Conservation (phyloP, 192 early-diverging fungal species). For the Spizellomyces sp. region DNA sequence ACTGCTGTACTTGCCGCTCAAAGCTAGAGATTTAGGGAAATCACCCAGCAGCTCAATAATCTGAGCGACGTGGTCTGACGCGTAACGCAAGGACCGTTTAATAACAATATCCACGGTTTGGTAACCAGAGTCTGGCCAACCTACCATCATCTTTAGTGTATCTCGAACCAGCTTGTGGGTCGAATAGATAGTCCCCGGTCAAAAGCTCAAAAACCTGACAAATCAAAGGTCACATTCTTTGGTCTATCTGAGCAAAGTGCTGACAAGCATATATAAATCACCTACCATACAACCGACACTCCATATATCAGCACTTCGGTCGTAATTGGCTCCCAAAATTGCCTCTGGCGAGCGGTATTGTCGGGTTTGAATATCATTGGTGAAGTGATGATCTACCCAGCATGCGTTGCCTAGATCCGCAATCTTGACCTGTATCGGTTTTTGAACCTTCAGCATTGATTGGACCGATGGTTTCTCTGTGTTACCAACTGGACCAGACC, state of each 20-base stretch:
- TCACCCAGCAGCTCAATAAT: slow-evolving; percentile 92
- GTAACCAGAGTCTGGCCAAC: neutral
- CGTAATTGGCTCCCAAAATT: slow-evolving; percentile 86
- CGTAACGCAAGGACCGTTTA: neutral
- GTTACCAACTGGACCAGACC: neutral
- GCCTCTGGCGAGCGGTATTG: slow-evolving; percentile 97
- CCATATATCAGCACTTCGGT: slow-evolving; percentile 89
- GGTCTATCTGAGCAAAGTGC: too few species aligned
- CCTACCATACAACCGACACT: slow-evolving; percentile 86
- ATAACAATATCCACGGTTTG: neutral
- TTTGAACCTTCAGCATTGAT: neutral
- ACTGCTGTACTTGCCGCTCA: slow-evolving; percentile 79
- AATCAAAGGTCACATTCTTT: neutral
- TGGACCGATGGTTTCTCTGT: neutral
- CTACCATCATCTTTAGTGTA: slow-evolving; percentile 91
- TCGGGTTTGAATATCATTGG: slow-evolving; percentile 95
- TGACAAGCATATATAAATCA: neutral
- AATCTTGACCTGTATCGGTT: slow-evolving; percentile 74
- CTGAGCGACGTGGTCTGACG: slow-evolving; percentile 91
- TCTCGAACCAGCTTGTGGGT: slow-evolving; percentile 79
- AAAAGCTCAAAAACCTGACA: slow-evolving; percentile 81
- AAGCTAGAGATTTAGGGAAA: slow-evolving; percentile 76
- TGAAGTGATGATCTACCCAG: slow-evolving; percentile 95
- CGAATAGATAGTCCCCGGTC: slow-evolving; percentile 94
- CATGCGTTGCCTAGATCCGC: slow-evolving; percentile 97